Percentiles rank a stretch among this genome's conserved stretches.
Conservation (phyloP, 176 grass and related monocot species). For the Oryza brachyantha region DNA sequence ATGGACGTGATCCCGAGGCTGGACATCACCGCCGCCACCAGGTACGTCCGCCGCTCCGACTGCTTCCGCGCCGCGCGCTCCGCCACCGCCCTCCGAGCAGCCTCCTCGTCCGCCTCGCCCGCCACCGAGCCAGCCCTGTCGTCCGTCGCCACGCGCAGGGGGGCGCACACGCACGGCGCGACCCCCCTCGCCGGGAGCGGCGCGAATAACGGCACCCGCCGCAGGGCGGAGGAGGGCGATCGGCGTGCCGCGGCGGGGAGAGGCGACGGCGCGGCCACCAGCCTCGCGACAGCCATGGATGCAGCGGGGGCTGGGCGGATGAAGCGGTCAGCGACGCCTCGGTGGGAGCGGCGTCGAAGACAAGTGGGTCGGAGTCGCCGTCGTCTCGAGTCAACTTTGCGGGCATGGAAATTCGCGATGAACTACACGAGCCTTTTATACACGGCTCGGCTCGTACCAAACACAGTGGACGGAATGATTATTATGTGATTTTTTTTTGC, state of each 20-base stretch:
- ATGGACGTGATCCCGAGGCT: constrained; percentile 96
- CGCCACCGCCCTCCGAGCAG: not conserved
- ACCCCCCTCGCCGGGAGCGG: constrained; percentile 1
- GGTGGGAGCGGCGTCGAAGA: not conserved
- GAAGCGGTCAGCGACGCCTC: not conserved
- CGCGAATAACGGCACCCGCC: too few species aligned
- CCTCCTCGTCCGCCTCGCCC: not conserved
- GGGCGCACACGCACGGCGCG: not conserved
- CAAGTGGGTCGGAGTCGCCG: constrained; percentile 13
- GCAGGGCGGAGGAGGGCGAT: not conserved
- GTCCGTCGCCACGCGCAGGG: constrained; percentile 17
- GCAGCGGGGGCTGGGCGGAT: not conserved
- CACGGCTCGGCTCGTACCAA: too few species aligned
- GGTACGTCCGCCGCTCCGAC: constrained; percentile 83
- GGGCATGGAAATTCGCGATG: not conserved
- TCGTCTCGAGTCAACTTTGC: not conserved
- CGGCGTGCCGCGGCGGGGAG: not conserved
- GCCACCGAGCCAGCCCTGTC: not conserved
- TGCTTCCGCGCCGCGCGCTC: constrained; percentile 59
- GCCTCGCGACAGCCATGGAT: constrained; percentile 46
- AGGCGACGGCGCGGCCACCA: constrained; percentile 27
- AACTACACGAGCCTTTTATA: constrained; percentile 25
- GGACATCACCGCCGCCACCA: constrained; percentile 88
- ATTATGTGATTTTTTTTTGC: too few species aligned
- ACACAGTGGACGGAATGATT: too few species aligned